Conservation (phyloP, 2,329 filamentous ascomycete species). For the Pseudocercospora cruenta region DNA sequence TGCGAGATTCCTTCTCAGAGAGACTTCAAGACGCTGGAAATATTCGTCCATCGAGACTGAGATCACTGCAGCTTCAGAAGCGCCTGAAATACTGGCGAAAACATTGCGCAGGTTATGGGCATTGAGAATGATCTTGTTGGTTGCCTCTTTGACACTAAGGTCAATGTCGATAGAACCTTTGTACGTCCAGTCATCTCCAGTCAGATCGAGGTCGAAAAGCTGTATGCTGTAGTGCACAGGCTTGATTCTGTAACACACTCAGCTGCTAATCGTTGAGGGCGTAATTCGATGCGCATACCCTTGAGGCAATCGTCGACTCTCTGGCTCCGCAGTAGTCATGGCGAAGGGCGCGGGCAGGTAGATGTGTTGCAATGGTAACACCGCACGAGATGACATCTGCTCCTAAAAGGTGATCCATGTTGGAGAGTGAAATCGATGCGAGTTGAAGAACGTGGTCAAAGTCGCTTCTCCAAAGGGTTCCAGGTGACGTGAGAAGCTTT, state of each 20-base stretch:
- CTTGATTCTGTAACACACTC: constrained; percentile 61
- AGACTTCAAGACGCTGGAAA: not conserved
- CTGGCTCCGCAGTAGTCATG: not conserved
- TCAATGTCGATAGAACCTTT: constrained; percentile 81
- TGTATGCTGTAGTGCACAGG: constrained; percentile 82
- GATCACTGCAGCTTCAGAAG: constrained; percentile 62
- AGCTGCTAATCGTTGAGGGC: not conserved
- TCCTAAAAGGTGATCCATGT: not conserved
- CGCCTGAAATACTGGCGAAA: constrained; percentile 60
- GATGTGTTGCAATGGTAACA: not conserved
- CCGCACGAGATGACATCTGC: not conserved
- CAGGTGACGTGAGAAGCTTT: not conserved
- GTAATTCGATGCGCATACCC: not conserved
- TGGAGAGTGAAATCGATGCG: no score
- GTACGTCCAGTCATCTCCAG: constrained; percentile 72
- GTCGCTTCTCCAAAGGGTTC: not conserved
- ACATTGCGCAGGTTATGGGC: constrained; percentile 77
- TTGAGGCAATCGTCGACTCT: not conserved
- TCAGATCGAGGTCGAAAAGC: constrained; percentile 71
- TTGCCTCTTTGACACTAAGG: constrained; percentile 68
- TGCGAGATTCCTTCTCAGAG: not conserved
- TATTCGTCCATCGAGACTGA: not conserved
- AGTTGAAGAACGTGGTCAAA: not conserved
- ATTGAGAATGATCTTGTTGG: constrained; percentile 79
- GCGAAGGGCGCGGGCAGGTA: not conserved